Conservation (phyloP, 768 basidiomycete genomes). For the Tylopilus vinaceipallidus region DNA sequence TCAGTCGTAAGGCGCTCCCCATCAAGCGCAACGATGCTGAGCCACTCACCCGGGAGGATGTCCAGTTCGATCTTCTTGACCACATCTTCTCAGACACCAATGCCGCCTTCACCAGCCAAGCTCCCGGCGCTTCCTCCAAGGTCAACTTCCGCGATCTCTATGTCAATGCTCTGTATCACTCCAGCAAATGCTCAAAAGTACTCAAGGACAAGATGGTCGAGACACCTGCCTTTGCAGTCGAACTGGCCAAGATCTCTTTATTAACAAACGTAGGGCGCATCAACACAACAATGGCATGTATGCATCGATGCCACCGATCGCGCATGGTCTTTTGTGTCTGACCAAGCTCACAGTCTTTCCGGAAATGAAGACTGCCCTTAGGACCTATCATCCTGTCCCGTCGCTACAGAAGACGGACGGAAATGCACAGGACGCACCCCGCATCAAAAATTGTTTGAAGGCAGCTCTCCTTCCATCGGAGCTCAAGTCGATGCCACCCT, state of each 20-base stretch:
- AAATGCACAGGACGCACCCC: slow-evolving; percentile 86
- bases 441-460: slow-evolving; percentile 89
- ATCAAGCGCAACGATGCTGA: slow-evolving; percentile 84
- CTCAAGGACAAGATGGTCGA: slow-evolving; percentile 87
- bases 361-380: slow-evolving; percentile 88
- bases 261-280: slow-evolving; percentile 88
- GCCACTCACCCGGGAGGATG: slow-evolving; percentile 77
- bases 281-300: slow-evolving; percentile 90
- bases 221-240: slow-evolving; percentile 71
- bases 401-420: slow-evolving; percentile 85
- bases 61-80: slow-evolving; percentile 82
- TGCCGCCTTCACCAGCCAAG: slow-evolving; percentile 69
- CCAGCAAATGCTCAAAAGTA: slow-evolving; percentile 82
- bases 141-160: slow-evolving; percentile 84
- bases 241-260: slow-evolving; percentile 80
- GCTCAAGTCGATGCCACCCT: slow-evolving; percentile 59
- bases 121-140: slow-evolving; percentile 44
- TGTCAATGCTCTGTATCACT: slow-evolving; percentile 75
- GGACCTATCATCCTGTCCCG: slow-evolving; percentile 88
- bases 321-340: slow-evolving; percentile 12
- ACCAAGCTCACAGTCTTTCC: slow-evolving; percentile 65
- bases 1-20: slow-evolving; percentile 62
- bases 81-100: slow-evolving; percentile 72
- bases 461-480: slow-evolving; percentile 75
- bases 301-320: slow-evolving; percentile 30